Percentiles rank a stretch among this genome's conserved stretches.
These are phyloP conservation scores for Scutellaria galericulata DNA, from an alignment of 257 asterid species.

Conservation along the genomic window DNA sequence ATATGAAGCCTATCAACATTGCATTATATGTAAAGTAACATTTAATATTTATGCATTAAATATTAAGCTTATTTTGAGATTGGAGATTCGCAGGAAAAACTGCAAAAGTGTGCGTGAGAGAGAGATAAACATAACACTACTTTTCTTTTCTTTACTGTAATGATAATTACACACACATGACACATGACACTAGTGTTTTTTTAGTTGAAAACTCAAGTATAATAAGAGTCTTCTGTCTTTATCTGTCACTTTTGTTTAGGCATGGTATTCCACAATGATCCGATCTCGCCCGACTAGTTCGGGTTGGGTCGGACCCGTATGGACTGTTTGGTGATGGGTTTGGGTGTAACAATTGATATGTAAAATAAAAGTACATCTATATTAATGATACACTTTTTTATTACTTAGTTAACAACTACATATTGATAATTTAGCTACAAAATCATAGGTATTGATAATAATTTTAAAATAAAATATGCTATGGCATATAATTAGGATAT, in stretches of 20 bases:
- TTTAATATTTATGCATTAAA: not conserved
- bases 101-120: conserved; percentile 36
- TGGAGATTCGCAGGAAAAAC: conserved; percentile 41
- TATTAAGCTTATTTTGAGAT: conserved; percentile 34
- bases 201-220: conserved; percentile 35
- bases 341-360: not conserved
- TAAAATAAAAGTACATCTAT: no score
- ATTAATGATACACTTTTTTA: no score
- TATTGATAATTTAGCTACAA: no score
- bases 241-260: conserved; percentile 44
- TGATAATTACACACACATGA: conserved; percentile 38
- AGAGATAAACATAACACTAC: conserved; percentile 19
- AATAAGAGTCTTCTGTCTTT: conserved; percentile 44
- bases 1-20: conserved; percentile 38
- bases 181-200: conserved; percentile 34
- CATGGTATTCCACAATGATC: conserved; percentile 2
- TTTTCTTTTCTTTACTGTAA: conserved; percentile 30
- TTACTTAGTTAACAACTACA: no score
- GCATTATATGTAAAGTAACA: conserved; percentile 36
- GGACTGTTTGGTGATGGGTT: not conserved
- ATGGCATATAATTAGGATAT: no score
- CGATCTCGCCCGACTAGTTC: not conserved
- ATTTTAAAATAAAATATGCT: no score
- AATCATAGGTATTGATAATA: no score
- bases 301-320: not conserved